Percentiles rank a stretch among this genome's conserved stretches.
Evolutionary conservation across 805 yeast genomes (phyloP).

Genomic region (Candida broadrunensis): DNA sequence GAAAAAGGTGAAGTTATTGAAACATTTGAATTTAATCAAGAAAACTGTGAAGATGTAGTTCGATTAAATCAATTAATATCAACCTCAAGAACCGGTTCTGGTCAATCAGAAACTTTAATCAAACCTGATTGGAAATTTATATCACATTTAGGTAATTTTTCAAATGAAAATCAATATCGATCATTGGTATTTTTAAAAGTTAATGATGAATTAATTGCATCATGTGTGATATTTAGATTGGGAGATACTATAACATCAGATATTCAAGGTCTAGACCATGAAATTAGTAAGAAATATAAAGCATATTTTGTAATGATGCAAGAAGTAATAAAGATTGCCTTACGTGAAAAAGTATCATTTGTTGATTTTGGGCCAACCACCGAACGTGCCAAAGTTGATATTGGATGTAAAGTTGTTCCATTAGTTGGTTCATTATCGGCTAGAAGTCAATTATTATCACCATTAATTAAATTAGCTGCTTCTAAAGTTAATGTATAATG

Average conservation of each 20-base stretch:
- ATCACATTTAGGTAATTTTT: slow-evolving; percentile 20
- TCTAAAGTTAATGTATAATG: slow-evolving; percentile 12
- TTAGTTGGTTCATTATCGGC: slow-evolving; percentile 36
- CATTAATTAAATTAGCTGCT: slow-evolving; percentile 13
- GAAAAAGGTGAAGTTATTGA: slow-evolving; percentile 35
- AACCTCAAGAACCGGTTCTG: slow-evolving; percentile 30
- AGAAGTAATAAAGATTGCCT: slow-evolving; percentile 38
- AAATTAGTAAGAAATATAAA: slow-evolving; percentile 32
- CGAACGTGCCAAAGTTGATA: slow-evolving; percentile 39
- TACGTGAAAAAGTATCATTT: slow-evolving; percentile 32
- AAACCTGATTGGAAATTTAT: slow-evolving; percentile 30
- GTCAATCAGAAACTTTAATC: slow-evolving; percentile 34
- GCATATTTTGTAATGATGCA: slow-evolving; percentile 50
- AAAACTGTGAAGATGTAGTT: slow-evolving; percentile 28
- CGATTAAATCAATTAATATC: slow-evolving; percentile 39
- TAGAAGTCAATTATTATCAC: slow-evolving; percentile 14
- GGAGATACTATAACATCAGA: slow-evolving; percentile 46
- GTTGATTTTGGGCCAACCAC: slow-evolving; percentile 48
- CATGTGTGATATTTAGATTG: slow-evolving; percentile 39
- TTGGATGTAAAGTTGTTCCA: slow-evolving; percentile 35
- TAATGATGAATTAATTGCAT: slow-evolving; percentile 33
- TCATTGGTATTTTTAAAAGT: slow-evolving; percentile 36
- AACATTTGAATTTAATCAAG: slow-evolving; percentile 24
- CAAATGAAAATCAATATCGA: slow-evolving; percentile 20
- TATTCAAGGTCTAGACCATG: slow-evolving; percentile 42